phyloP scores from a whole-genome alignment of 257 asterid species.

The Agastache rugosa region DNA sequence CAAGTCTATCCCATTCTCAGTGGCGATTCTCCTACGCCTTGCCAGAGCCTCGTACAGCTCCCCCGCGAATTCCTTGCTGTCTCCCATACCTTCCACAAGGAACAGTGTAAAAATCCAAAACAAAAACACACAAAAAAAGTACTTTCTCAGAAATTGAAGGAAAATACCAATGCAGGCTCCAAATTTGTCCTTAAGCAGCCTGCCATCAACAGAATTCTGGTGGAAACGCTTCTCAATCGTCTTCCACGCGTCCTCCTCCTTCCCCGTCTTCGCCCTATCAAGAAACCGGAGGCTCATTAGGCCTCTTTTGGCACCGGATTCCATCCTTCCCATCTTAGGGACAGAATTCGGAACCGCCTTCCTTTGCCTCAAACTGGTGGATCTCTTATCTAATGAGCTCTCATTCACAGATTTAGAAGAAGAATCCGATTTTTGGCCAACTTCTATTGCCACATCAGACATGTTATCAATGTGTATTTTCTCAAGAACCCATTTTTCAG shows the following conservation, averaged over 20 bases:
- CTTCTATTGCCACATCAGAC: constrained; percentile 46
- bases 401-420: background rate
- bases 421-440: constrained; percentile 11
- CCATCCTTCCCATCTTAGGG: constrained; percentile 52
- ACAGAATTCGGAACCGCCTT: constrained; percentile 15
- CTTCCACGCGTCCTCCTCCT: constrained; percentile 83
- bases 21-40: constrained; percentile 59
- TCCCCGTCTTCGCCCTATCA: constrained; percentile 73
- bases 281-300: constrained; percentile 78
- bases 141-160: background rate
- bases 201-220: constrained; percentile 50
- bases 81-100: constrained; percentile 75
- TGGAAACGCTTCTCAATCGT: constrained; percentile 68
- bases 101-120: constrained; percentile 8
- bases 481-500: constrained; percentile 60
- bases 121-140: background rate
- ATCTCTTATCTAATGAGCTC: constrained; percentile 5
- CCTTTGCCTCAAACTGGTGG: constrained; percentile 41
- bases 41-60: constrained; percentile 82
- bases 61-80: constrained; percentile 83
- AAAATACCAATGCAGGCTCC: constrained; percentile 83
- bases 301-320: constrained; percentile 72
- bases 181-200: constrained; percentile 74
- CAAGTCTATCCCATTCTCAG: constrained; percentile 60
- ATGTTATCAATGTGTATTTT: constrained; percentile 53